Evolutionary conservation across 129 eudicot genomes (phyloP).

Genomic region (Ambrosia artemisiifolia): DNA sequence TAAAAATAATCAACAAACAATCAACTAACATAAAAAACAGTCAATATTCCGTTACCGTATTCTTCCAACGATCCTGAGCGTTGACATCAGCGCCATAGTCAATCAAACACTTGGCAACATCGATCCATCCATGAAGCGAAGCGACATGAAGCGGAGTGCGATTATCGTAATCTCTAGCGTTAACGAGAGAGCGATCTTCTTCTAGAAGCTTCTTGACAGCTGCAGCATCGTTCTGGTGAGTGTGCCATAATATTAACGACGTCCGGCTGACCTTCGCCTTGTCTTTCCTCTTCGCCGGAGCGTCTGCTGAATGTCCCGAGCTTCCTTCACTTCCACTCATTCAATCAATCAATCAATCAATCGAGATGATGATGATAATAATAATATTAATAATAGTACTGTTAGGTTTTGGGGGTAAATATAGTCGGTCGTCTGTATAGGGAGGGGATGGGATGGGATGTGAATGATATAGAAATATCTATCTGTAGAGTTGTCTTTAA

Average conservation of each 20-base stretch:
- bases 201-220: constrained; percentile 82
- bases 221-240: constrained; percentile 76
- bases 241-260: constrained; percentile 88
- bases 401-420: not conserved
- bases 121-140: constrained; percentile 85
- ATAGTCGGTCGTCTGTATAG: constrained; percentile 9
- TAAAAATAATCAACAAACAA: not conserved
- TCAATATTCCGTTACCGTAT: constrained; percentile 45
- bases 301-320: constrained; percentile 49
- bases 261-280: constrained; percentile 86
- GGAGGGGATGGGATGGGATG: not conserved
- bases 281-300: constrained; percentile 53
- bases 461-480: constrained; percentile 3
- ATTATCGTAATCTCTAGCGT: constrained; percentile 81
- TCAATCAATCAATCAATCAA: not conserved
- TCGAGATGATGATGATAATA: not conserved
- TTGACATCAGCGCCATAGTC: constrained; percentile 82
- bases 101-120: constrained; percentile 74
- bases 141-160: constrained; percentile 97
- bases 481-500: not conserved
- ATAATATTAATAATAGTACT: too few relatives aligned
- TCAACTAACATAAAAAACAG: not conserved
- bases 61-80: constrained; percentile 95
- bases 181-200: constrained; percentile 72
- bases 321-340: constrained; percentile 73